Evolutionary conservation across 1,139 yeast genomes (phyloP), one percentile per base, ranked within the genome.

Genomic region (Martiniozyma asiatica): DNA sequence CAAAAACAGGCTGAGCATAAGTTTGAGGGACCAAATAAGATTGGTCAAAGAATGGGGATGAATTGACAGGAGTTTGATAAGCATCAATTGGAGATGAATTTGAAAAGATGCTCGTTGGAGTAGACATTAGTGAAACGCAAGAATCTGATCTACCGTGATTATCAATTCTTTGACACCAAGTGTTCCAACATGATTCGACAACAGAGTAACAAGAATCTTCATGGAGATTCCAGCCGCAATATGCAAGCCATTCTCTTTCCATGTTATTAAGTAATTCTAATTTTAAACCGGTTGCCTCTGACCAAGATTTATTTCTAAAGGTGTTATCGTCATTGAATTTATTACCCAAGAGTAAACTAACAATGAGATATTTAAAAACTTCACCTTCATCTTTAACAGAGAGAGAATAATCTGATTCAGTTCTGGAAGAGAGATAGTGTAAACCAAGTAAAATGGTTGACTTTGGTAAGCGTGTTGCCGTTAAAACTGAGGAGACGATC

Each of bases 311-410:
- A 58, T 87, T 89, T 38, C 94, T 85, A 50, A 89, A 89, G 16
- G 97, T 89, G 57, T 87, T 85, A 59, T 89, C 98, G 55, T 89
- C 97, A 51, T 87, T 85, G 53, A 85, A 82, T 57, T 89, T 89
- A 60, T 89, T 89, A 26, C 96, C 94, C 40, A 89, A 63, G 24
- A 89, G 69, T 28, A 89, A 64, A 2, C 93, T 68, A 19, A 79
- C 66, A 27, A 79, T 74, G 34, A 84, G 60, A 47, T 70, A 65
- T 40, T 71, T 65, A 45, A 78, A 81, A 34, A 77, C 67, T 17
- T 64, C 66, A 36, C 49, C 55, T 43, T 50, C 65, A 36, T 26
- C 38, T 13, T 26, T n/a, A 16, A 40, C 27, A 6, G 39, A 50
- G 36, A 22, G 61, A 46, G 41, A 48, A n/a, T n/a, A n/a, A 20